Evolutionary conservation across 1,284 basidiomycete genomes (phyloP), one percentile per base, ranked within the genome.

Genomic region (Hemileia vastatrix): DNA sequence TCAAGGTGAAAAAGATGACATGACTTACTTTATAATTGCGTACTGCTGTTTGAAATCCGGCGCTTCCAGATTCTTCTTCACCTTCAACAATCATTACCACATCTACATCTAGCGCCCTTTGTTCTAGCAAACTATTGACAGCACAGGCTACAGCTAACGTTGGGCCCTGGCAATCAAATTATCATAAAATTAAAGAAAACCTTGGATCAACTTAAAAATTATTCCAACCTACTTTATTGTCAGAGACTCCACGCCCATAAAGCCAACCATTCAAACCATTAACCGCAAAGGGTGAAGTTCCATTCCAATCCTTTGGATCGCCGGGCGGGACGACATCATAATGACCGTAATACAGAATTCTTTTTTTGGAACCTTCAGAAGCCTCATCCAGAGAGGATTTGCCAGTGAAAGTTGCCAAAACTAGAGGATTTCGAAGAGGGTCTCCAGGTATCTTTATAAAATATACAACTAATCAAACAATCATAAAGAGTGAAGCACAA

Each of bases 61-160:
- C 77, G 71, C 90, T 93, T 3, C 94, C 94, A 19, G 84, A 85
- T 76, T 98, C 95, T 74, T 96, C 95, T 75, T 97, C 93, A 0
- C 94, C 94, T 77, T 98, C 94, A 36, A 97, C 84, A 54, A 97
- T 77, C 76, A 97, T 86, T 2, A 96, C 85, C 0, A 98, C 76
- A 71, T 98, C 94, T 1, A 91, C 82, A 32, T 84, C 86, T 1
- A 98, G 82, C 27, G 84, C 81, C 1, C 90, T 81, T 11, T 80
- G 79, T 44, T 84, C 81, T 2, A 91, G 81, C 45, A 98, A 76
- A 43, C 88, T 84, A 0, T 89, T 86, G 1, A 86, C 90, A 0
- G 94, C 94, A 69, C 86, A 90, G 0, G 93, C 94, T 5, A 87
- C 82, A 1, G 93, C 92, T 64, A 97, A 81, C 51, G 95, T 87